Conservation (phyloP, 192 early-diverging fungal species). For the Podochytrium sp. region DNA sequence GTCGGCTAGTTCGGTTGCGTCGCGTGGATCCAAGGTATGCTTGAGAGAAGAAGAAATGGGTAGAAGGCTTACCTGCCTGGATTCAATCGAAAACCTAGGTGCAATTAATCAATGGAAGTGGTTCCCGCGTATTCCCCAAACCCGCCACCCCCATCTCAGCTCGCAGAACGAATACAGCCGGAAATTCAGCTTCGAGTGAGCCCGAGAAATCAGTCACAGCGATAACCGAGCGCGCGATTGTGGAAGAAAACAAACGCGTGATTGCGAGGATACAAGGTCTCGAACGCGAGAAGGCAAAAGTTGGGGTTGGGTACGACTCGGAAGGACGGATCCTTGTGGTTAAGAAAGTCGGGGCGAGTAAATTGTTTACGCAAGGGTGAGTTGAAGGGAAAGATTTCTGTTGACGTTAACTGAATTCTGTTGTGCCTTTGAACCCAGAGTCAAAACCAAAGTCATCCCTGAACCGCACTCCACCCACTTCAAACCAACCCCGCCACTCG, state of each 20-base stretch:
- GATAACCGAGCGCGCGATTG: conserved; percentile 47
- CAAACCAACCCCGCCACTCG: not conserved
- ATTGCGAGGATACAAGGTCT: conserved; percentile 29
- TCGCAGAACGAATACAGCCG: no score
- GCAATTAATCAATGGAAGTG: no score
- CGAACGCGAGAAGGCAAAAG: conserved; percentile 39
- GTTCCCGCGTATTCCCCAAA: no score
- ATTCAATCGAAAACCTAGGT: no score
- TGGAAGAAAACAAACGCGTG: conserved; percentile 40
- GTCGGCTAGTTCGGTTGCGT: no score
- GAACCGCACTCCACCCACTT: not conserved
- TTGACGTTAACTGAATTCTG: not conserved
- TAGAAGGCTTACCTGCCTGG: no score
- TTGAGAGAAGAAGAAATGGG: no score
- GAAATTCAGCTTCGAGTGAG: no score
- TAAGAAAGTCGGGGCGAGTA: conserved; percentile 18
- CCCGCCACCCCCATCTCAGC: no score
- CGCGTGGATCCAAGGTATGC: no score
- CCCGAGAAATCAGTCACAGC: no score
- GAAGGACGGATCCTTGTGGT: conserved; percentile 44
- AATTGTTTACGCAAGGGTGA: conserved; percentile 31
- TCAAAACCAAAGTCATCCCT: not conserved
- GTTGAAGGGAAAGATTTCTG: no score
- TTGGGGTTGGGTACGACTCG: conserved; percentile 40
- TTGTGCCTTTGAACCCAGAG: not conserved